Evolutionary conservation across 257 asterid genomes (phyloP).

Genomic region (Solanum chiquidenum): DNA sequence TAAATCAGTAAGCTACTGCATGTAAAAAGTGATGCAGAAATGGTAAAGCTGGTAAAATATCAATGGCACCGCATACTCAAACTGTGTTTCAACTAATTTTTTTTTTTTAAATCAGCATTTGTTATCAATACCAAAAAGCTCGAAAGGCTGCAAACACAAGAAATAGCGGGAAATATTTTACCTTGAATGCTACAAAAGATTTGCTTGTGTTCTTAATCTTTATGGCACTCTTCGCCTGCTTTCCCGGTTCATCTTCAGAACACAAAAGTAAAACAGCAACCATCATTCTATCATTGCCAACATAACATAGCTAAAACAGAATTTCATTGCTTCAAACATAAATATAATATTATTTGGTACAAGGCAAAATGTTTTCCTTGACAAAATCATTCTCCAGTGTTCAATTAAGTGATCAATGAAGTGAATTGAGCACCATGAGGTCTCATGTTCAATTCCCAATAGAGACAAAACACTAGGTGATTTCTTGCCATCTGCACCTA

Average conservation of each 20-base stretch:
- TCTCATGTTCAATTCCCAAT: not conserved
- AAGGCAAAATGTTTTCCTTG: not conserved
- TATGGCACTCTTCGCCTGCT: constrained; percentile 15
- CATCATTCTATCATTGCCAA: not conserved
- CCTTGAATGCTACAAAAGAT: constrained; percentile 13
- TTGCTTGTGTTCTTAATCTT: constrained; percentile 10
- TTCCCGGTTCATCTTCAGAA: constrained; percentile 19
- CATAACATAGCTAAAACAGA: constrained; percentile 1
- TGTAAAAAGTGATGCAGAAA: not conserved
- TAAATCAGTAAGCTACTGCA: not conserved
- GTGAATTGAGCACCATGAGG: not conserved
- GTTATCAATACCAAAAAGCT: not conserved
- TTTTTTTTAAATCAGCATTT: not conserved
- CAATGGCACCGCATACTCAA: not conserved
- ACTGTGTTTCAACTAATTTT: not conserved
- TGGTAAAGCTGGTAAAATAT: not conserved
- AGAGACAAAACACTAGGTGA: not conserved
- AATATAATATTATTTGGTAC: not conserved
- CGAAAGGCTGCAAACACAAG: not conserved
- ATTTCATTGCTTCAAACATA: not conserved
- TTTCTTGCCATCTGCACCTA: not conserved
- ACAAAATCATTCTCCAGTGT: not conserved
- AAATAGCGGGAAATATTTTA: not conserved
- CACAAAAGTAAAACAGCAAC: not conserved
- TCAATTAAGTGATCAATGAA: not conserved